These are phyloP conservation scores for Pilaira anomala DNA, from an alignment of 192 early-diverging fungal species.

Conservation along the genomic window DNA sequence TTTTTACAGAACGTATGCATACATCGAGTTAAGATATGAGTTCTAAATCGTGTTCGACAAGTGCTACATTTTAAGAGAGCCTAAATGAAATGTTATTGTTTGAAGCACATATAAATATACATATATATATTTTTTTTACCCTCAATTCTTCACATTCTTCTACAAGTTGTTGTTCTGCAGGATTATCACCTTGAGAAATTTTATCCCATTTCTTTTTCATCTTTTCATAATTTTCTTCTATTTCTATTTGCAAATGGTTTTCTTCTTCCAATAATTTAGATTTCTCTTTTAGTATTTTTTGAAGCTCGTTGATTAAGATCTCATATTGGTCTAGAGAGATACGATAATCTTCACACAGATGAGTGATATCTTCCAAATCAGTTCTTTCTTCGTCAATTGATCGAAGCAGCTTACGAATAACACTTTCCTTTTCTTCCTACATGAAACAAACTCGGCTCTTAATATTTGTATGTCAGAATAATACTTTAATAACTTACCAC, in stretches of 20 bases:
- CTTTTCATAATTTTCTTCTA: conserved; percentile 56
- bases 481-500: conserved; percentile 43
- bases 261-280: conserved; percentile 56
- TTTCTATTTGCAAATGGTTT: conserved; percentile 51
- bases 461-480: neutral
- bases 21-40: conserved; percentile 76
- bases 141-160: conserved; percentile 36
- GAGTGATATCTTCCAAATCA: conserved; percentile 56
- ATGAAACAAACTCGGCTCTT: too few species aligned
- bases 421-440: conserved; percentile 59
- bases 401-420: conserved; percentile 53
- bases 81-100: conserved; percentile 32
- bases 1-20: conserved; percentile 97
- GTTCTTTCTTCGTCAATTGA: conserved; percentile 50
- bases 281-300: conserved; percentile 61
- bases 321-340: conserved; percentile 56
- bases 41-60: conserved; percentile 84
- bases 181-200: conserved; percentile 57
- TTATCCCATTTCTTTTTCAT: conserved; percentile 63
- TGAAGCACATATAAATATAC: neutral
- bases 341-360: conserved; percentile 57
- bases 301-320: conserved; percentile 58
- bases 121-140: conserved; percentile 16
- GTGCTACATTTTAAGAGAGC: conserved; percentile 87
- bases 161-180: conserved; percentile 55